These are phyloP conservation scores for Saturnispora silvae DNA, from an alignment of 805 yeast species.

Conservation along the genomic window DNA sequence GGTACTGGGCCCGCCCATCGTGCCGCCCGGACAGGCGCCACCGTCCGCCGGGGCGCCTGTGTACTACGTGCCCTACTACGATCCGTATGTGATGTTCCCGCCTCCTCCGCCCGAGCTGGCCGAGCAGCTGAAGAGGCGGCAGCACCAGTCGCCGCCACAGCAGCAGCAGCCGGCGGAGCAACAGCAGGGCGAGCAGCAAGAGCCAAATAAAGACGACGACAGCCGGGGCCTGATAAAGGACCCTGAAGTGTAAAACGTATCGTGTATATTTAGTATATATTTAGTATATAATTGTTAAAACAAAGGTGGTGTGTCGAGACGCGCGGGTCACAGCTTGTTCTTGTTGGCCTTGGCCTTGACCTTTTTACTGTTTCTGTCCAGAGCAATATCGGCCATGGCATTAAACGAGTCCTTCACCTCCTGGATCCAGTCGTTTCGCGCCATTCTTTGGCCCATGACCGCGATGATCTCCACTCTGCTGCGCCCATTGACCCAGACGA, in stretches of 20 bases:
- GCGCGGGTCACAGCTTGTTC: no score
- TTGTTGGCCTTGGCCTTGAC: no score
- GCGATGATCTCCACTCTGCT: constrained; percentile 53
- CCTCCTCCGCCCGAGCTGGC: constrained; percentile 1
- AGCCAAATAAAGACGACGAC: no score
- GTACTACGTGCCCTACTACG: neutral
- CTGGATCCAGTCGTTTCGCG: constrained; percentile 35
- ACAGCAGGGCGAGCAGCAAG: no score
- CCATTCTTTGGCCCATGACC: constrained; percentile 50
- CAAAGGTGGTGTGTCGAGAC: no score
- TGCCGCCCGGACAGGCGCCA: no score
- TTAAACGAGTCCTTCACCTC: constrained; percentile 63
- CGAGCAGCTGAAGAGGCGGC: neutral
- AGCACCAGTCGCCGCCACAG: neutral
- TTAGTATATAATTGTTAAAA: no score
- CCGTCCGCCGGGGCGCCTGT: no score
- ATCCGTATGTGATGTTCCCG: neutral
- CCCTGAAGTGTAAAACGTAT: no score
- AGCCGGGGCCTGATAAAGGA: no score
- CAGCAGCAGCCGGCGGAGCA: neutral
- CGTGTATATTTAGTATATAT: no score
- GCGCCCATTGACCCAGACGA: constrained; percentile 83
- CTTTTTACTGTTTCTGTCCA: constrained; percentile 44
- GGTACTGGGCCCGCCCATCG: no score
- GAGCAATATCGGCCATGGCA: constrained; percentile 90